Evolutionary conservation across 257 asterid species (phyloP).

Genomic region (Solanum appendiculatum): DNA sequence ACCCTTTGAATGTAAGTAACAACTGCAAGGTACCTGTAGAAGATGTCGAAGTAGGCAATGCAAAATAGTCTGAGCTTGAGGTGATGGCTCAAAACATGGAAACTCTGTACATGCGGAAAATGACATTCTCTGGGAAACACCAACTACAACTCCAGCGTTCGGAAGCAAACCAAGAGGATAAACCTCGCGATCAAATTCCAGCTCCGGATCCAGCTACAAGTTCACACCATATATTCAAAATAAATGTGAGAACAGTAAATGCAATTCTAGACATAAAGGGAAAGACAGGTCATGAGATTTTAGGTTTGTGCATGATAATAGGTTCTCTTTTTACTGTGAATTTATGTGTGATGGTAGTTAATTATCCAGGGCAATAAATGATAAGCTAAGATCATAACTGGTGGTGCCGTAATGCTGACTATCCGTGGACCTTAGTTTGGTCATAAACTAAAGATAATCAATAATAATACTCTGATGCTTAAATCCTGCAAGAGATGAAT

Average conservation of each 20-base stretch:
- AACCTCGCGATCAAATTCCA: conserved; percentile 98
- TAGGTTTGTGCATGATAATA: background rate
- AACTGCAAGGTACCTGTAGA: conserved; percentile 62
- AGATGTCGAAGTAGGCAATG: conserved; percentile 98
- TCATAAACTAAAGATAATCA: background rate
- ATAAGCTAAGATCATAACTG: background rate
- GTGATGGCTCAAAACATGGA: conserved; percentile 98
- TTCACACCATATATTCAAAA: conserved; percentile 21
- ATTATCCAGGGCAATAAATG: background rate
- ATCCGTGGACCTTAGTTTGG: background rate
- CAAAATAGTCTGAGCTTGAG: conserved; percentile 97
- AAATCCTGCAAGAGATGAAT: background rate
- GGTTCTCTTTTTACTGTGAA: background rate
- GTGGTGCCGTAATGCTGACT: background rate
- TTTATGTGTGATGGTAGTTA: background rate
- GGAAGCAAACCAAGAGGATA: conserved; percentile 99
- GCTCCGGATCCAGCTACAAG: conserved; percentile 90
- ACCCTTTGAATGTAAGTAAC: background rate
- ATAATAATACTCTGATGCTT: background rate
- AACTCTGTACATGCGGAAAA: conserved; percentile 96
- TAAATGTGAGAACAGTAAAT: conserved; percentile 1
- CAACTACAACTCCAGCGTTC: conserved; percentile 95
- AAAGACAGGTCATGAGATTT: background rate
- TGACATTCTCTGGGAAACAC: conserved; percentile 98
- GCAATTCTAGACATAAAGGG: background rate